A percentile compares a stretch with the other conserved stretches of the same genome.
Evolutionary conservation across 352 stramenopile species (phyloP).

Genomic region (Globisporangium paddicum): DNA sequence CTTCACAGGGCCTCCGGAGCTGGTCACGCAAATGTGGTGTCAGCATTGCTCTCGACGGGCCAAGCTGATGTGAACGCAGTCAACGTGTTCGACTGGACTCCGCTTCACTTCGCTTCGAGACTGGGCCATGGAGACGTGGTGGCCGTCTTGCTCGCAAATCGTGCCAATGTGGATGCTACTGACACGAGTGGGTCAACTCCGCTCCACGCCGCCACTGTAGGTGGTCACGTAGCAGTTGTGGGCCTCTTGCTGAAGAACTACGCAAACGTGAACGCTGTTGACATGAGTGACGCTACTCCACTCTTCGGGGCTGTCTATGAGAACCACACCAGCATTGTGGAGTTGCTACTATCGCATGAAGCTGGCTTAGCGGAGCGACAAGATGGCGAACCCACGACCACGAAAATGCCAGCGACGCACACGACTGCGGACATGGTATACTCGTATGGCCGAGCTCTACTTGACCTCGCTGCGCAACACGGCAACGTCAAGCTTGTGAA

Average conservation of each 20-base stretch:
- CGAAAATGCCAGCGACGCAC: background rate
- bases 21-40: background rate
- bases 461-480: background rate
- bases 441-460: background rate
- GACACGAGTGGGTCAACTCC: background rate
- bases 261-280: background rate
- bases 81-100: background rate
- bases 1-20: background rate
- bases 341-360: background rate
- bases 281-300: background rate
- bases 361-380: background rate
- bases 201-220: background rate
- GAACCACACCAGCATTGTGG: background rate
- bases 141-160: background rate
- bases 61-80: background rate
- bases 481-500: background rate
- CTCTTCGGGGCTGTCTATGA: background rate
- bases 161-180: background rate
- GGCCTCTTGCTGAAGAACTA: background rate
- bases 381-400: background rate
- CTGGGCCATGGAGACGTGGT: background rate
- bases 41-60: background rate
- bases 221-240: background rate
- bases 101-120: background rate
- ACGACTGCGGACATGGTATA: background rate